Percentiles rank a stretch among this genome's conserved stretches.
Conservation (phyloP, 2,329 filamentous ascomycete species). For the Cordyceps tenuipes region DNA sequence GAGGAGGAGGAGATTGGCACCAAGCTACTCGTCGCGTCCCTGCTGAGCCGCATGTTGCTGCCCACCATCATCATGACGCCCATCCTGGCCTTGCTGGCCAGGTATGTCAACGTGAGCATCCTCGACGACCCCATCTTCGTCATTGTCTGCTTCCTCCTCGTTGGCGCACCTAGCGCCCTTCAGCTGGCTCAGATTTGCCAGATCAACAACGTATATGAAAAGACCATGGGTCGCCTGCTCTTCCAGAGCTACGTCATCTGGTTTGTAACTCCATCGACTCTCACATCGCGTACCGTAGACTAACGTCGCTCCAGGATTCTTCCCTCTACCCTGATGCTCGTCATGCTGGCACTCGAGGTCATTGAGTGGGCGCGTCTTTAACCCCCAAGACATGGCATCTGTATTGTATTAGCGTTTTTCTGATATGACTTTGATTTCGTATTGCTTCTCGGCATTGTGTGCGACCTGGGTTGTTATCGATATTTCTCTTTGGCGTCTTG, state of each 20-base stretch:
- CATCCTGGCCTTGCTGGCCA: constrained; percentile 75
- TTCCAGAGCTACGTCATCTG: constrained; percentile 88
- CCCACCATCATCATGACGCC: constrained; percentile 91
- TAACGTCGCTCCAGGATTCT: constrained; percentile 59
- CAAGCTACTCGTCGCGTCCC: constrained; percentile 74
- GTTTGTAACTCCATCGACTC: constrained; percentile 40
- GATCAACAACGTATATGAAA: constrained; percentile 93
- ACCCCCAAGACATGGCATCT: constrained; percentile 11
- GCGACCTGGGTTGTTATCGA: neutral
- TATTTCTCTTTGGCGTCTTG: neutral
- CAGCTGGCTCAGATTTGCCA: constrained; percentile 98
- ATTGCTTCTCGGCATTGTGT: neutral
- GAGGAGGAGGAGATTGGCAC: constrained; percentile 63
- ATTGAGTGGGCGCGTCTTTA: constrained; percentile 66
- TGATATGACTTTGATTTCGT: neutral
- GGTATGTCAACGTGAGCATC: constrained; percentile 87
- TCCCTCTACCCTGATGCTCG: constrained; percentile 81
- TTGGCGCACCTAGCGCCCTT: constrained; percentile 84
- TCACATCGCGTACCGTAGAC: neutral
- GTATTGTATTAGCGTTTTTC: constrained; percentile 10
- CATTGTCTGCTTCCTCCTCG: constrained; percentile 93
- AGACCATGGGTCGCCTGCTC: constrained; percentile 83
- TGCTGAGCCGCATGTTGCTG: constrained; percentile 85
- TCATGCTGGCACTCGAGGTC: constrained; percentile 86
- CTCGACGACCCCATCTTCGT: constrained; percentile 97